phyloP scores from a whole-genome alignment of 306 rosid species.

The Cicer yamashitae region DNA sequence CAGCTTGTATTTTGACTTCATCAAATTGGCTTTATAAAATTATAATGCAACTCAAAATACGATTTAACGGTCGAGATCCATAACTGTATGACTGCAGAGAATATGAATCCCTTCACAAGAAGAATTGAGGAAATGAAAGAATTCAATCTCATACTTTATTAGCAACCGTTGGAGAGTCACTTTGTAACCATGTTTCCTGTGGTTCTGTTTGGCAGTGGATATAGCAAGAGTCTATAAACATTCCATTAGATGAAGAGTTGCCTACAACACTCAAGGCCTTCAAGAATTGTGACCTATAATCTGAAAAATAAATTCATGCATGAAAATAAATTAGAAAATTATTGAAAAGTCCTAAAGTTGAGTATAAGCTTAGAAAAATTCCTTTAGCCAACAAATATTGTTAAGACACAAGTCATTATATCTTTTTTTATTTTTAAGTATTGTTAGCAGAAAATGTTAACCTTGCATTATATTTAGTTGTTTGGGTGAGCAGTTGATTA shows the following conservation, averaged over 20 bases:
- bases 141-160: conserved; percentile 56
- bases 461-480: conserved; percentile 74
- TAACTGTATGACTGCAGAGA: neutral
- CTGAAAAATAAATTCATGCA: conserved; percentile 51
- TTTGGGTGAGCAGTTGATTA: conserved; percentile 64
- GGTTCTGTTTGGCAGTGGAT: conserved; percentile 89
- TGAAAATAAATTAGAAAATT: neutral
- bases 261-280: conserved; percentile 54
- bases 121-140: neutral
- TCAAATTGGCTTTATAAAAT: neutral
- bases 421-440: neutral
- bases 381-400: neutral
- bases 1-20: neutral
- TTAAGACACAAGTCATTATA: neutral
- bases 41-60: neutral
- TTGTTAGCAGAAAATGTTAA: conserved; percentile 33
- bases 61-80: neutral
- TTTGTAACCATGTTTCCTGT: conserved; percentile 80
- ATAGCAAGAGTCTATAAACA: conserved; percentile 88
- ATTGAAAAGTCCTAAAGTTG: neutral
- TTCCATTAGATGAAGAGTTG: conserved; percentile 57
- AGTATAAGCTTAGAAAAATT: too few relatives aligned
- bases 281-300: conserved; percentile 65
- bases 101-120: neutral
- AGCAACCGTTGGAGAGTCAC: conserved; percentile 66